Base-by-base conservation (phyloP, 495 filamentous ascomycete genomes). In the Aspergillus homomorphus region DNA sequence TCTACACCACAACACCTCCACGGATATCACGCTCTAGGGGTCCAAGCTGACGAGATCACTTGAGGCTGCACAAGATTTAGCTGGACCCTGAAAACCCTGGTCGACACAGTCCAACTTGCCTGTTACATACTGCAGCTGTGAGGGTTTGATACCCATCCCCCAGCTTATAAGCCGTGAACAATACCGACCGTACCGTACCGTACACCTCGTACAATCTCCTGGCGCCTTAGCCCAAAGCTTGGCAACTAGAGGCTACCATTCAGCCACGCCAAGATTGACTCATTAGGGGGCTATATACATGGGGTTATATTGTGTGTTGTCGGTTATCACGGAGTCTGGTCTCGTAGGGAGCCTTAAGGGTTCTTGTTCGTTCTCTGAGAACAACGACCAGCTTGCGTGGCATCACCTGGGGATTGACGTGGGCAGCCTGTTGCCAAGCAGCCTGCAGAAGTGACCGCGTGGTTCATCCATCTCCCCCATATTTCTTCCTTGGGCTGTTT, bases 151-250 rank as follows among this genome's bases (percentile, higher is more conserved):
- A n/a, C n/a, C n/a, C n/a, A n/a, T n/a, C n/a, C n/a, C n/a, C n/a
- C n/a, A n/a, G n/a, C n/a, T n/a, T n/a, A n/a, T n/a, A n/a, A n/a
- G n/a, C n/a, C n/a, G n/a, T n/a, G n/a, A n/a, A n/a, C n/a, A n/a
- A n/a, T n/a, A n/a, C n/a, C 33, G 33, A 38, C 33, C 2, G 18
- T 30, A 51, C 19, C 48, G 48, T 16, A 1, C 5, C 15, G 14
- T 48, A 22, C 48, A 30, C 24, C 20, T 50, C 45, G 19, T 28
- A 38, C 33, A 38, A 2, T 10, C 10, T 38, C 6, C 33, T 38
- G 24, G 20, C 20, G 45, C 23, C 19, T 23, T 14, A 23, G 48
- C 48, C 48, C 12, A 51, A 51, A 51, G 48, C 48, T 51, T 51
- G 48, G 48, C 48, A 51, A 51, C 48, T 18, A 28, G 23, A 30